Percentiles rank a stretch among this genome's conserved stretches.
Evolutionary conservation across 352 stramenopile genomes (phyloP).

Genomic region (Plasmopara muralis): DNA sequence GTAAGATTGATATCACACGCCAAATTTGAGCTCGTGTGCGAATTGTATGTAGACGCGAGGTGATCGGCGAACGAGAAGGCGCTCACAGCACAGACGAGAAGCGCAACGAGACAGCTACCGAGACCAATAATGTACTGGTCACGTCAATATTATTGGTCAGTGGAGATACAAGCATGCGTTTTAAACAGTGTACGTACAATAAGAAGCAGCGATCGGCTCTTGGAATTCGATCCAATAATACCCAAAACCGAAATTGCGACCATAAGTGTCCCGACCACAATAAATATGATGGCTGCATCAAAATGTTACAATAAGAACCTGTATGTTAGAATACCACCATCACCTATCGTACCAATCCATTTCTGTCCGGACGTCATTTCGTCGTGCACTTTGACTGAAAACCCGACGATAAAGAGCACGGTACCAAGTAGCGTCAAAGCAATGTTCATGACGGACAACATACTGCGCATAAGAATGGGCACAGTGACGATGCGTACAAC

Average conservation of each 20-base stretch:
- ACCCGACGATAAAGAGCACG: constrained; percentile 49
- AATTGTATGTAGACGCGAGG: constrained; percentile 46
- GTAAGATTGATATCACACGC: constrained; percentile 61
- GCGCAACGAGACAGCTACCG: constrained; percentile 42
- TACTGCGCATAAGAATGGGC: constrained; percentile 80
- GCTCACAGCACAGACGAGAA: constrained; percentile 53
- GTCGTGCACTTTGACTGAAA: constrained; percentile 49
- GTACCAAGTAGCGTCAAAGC: constrained; percentile 59
- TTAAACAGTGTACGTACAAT: constrained; percentile 40
- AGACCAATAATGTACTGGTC: constrained; percentile 71
- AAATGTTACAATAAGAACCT: neutral
- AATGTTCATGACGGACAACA: constrained; percentile 70
- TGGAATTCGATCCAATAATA: constrained; percentile 58
- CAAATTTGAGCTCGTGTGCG: constrained; percentile 34
- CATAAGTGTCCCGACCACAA: constrained; percentile 60
- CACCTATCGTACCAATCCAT: constrained; percentile 52
- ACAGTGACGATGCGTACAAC: constrained; percentile 81
- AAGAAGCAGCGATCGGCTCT: constrained; percentile 68
- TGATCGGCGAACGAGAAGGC: constrained; percentile 65
- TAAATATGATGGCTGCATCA: constrained; percentile 53
- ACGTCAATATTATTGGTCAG: neutral
- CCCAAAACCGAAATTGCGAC: constrained; percentile 59
- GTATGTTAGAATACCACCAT: neutral
- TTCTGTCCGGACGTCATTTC: constrained; percentile 61
- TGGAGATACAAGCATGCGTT: constrained; percentile 3